These are phyloP conservation scores for Hirschfeldia incana DNA, from an alignment of 345 rosid species.

Conservation along the genomic window DNA sequence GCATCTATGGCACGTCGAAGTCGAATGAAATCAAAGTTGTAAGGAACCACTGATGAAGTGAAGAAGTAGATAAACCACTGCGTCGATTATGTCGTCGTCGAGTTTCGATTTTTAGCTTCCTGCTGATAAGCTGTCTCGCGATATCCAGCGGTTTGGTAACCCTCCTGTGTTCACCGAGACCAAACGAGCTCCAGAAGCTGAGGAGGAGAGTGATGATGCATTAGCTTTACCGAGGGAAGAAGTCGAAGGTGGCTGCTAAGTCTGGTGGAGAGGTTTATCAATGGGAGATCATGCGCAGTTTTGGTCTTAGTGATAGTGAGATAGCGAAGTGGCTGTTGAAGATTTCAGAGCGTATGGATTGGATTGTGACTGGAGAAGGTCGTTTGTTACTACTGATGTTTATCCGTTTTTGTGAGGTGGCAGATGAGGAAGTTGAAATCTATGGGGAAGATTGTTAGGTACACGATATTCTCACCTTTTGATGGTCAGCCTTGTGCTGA, in stretches of 20 bases:
- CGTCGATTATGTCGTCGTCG: too few relatives aligned
- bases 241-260: constrained; percentile 82
- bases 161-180: constrained; percentile 59
- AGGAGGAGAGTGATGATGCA: constrained; percentile 42
- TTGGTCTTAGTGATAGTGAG: constrained; percentile 72
- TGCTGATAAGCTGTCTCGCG: constrained; percentile 29
- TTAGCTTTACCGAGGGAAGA: constrained; percentile 57
- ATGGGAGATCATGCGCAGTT: constrained; percentile 97
- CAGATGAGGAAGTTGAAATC: constrained; percentile 86
- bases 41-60: too few relatives aligned
- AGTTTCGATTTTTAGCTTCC: not conserved
- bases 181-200: constrained; percentile 30
- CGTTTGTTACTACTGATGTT: constrained; percentile 80
- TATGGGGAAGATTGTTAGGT: constrained; percentile 82
- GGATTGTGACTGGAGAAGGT: constrained; percentile 93
- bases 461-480: constrained; percentile 80
- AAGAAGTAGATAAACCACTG: too few relatives aligned
- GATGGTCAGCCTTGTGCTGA: constrained; percentile 98
- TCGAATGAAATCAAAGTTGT: too few relatives aligned
- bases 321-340: constrained; percentile 59
- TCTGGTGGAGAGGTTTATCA: constrained; percentile 75
- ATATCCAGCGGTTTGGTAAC: constrained; percentile 36
- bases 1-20: too few relatives aligned
- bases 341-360: constrained; percentile 89
- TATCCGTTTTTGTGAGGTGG: constrained; percentile 86